Base-by-base conservation (phyloP, 176 grass and related monocot genomes). In the Elymus sibiricus region DNA sequence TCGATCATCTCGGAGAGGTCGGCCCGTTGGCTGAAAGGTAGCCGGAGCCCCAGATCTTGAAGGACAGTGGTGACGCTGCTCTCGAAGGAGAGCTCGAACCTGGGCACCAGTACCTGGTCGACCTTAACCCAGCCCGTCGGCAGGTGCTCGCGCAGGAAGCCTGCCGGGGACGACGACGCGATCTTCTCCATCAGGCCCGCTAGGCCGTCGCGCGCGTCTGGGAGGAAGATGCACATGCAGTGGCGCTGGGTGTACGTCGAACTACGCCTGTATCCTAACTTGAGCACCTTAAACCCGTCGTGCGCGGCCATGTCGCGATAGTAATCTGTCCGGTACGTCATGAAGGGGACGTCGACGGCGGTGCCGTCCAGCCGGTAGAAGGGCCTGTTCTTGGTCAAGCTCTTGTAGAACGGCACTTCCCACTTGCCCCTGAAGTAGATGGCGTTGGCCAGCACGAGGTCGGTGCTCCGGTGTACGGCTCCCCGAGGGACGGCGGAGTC, bases 361-460 rank as follows among this genome's bases (percentile, higher is more conserved):
- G 70, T 27, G 40, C 24, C 70, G 70, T 74, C 70, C 3, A 46
- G 13, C n/a, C 40, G 70, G 70, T 74, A 27, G 70, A 74, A 74
- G n/a, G 40, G 70, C 24, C 1, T 17, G n/a, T 46, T 9, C 40
- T 16, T 7, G 70, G 70, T 74, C 6, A 0, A 4, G 12, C 39
- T 74, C 70, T 74, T 3, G 40, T 27, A 26, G 24, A 74, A 74
- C 6, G 70, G 70, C 2, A 26, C 1, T 1, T 74, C 70, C 70
- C 70, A 74, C 24, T 46, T 74, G 13, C 70, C 70, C 39, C 70
- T 74, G 70, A 74, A 74, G n/a, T 74, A 74, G 40, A 74, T 2
- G 70, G 70, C 70, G 40, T 46, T 74, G 39, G 39, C 70, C 13
- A 74, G 70, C n/a, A 46, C 70, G 40, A 74, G n/a, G 6, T 46